Conservation (phyloP, 495 filamentous ascomycete genomes). For the Trichoderma orchidacearum region DNA sequence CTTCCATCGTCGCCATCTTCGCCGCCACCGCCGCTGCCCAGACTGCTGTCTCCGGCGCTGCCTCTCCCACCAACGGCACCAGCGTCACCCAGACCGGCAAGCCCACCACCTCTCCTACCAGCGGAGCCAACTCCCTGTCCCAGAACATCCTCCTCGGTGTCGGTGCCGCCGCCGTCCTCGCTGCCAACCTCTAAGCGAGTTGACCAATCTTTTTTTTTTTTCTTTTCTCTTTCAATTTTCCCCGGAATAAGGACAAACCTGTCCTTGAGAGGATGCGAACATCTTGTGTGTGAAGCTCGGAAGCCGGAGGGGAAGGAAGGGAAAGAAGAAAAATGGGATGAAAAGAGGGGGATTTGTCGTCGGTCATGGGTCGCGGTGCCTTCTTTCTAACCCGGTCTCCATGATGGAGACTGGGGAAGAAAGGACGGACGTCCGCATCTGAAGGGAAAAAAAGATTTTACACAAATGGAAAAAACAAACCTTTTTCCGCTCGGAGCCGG, state of each 20-base stretch:
- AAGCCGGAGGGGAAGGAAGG: too few relatives aligned
- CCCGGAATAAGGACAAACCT: background rate
- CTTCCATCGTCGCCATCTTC: background rate
- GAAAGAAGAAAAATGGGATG: too few relatives aligned
- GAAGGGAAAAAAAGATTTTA: too few relatives aligned
- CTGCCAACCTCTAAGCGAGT: background rate
- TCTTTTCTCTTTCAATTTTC: background rate
- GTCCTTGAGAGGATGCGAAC: too few relatives aligned
- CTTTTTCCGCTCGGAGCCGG: background rate
- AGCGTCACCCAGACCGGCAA: background rate
- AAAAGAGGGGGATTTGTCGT: too few relatives aligned
- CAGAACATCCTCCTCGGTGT: background rate
- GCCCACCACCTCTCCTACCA: background rate
- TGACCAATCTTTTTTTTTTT: background rate
- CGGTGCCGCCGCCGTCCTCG: background rate
- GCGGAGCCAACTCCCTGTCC: background rate
- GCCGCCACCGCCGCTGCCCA: background rate
- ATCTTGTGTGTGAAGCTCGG: too few relatives aligned
- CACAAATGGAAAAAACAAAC: too few relatives aligned
- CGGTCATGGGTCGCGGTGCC: too few relatives aligned
- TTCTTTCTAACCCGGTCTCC: too few relatives aligned
- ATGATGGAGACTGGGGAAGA: too few relatives aligned
- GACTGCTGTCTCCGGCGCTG: background rate
- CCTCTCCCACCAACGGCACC: conserved; percentile 1
- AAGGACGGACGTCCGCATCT: too few relatives aligned